Evolutionary conservation across 2,329 filamentous ascomycete species (phyloP), one percentile per base, ranked within the genome.

Genomic region (Penicillium sp.): DNA sequence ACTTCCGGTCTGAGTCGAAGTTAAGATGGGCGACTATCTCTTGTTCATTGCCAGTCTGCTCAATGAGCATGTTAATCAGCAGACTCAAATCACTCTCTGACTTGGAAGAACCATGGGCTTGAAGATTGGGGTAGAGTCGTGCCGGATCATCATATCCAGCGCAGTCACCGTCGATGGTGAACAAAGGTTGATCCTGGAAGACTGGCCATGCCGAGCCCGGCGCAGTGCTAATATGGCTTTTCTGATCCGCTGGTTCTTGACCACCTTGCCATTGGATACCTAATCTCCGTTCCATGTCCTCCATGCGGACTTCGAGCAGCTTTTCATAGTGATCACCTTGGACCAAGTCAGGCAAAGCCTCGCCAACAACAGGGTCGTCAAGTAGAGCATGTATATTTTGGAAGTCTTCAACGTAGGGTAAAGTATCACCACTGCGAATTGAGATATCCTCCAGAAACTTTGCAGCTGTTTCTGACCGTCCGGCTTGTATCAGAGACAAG

Each of bases 31-130:
- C 45, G 30, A 13, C 16, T 10, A 62, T 46, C n/a, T 43, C 27
- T 5, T 56, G 44, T 0, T 45, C 51, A 13, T 51, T 48, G 2
- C 71, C 70, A 35, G 71, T 69, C 41, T 65, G 56, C 24, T 74
- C 70, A 46, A 73, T 60, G 27, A 74, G 57, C 31, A 69, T 31
- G 39, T 70, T 55, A 11, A 62, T 63, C 31, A 73, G 57, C 10
- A 39, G 54, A 13, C 54, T 56, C 24, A 73, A 55, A 9, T 67
- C 57, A 13, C 50, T 41, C 16, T 35, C 46, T 18, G 66, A 72
- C 44, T 63, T 67, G 14, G 70, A 71, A 42, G 59, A 66, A 25
- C 68, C 67, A 30, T 60, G 52, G n/a, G 54, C 55, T 18, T 50
- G 38, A n/a, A 71, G 63, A 33, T 66, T 63, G 10, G 61, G 44